A percentile compares a stretch with the other conserved stretches of the same genome.
These are phyloP conservation scores for Xerocomus minutiporus DNA, from an alignment of 1,284 basidiomycete genomes.

Conservation along the genomic window DNA sequence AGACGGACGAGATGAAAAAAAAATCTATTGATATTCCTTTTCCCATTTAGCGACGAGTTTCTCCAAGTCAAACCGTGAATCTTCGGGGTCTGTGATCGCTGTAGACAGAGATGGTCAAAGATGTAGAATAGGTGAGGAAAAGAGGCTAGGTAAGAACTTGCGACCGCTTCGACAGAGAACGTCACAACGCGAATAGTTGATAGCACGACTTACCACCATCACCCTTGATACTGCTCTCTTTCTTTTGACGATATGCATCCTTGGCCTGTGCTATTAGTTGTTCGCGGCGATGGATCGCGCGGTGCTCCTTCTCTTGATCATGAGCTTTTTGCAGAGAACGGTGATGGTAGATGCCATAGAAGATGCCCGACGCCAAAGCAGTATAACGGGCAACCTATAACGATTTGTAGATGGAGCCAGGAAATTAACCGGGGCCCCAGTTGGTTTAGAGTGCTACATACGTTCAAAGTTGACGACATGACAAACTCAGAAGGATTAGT, in stretches of 20 bases:
- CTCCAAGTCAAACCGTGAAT: conserved; percentile 95
- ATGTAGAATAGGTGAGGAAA: not conserved
- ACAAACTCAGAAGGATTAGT: conserved; percentile 17
- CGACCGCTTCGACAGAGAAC: not conserved
- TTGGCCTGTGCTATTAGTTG: conserved; percentile 83
- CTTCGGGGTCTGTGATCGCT: conserved; percentile 92
- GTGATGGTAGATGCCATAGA: conserved; percentile 92
- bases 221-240: conserved; percentile 44
- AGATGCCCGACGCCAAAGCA: conserved; percentile 82
- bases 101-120: conserved; percentile 22
- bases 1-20: conserved; percentile 5
- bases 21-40: conserved; percentile 47
- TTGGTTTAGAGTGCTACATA: conserved; percentile 27
- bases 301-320: conserved; percentile 66
- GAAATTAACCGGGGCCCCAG: conserved; percentile 15
- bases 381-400: conserved; percentile 91
- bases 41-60: conserved; percentile 80
- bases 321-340: conserved; percentile 83
- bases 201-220: conserved; percentile 45
- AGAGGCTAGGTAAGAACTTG: not conserved
- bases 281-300: conserved; percentile 69
- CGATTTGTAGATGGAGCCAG: conserved; percentile 3
- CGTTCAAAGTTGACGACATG: conserved; percentile 68
- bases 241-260: conserved; percentile 84
- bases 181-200: not conserved